These are phyloP conservation scores for Euphorbia tirucalli DNA, from an alignment of 345 rosid genomes.

Conservation along the genomic window DNA sequence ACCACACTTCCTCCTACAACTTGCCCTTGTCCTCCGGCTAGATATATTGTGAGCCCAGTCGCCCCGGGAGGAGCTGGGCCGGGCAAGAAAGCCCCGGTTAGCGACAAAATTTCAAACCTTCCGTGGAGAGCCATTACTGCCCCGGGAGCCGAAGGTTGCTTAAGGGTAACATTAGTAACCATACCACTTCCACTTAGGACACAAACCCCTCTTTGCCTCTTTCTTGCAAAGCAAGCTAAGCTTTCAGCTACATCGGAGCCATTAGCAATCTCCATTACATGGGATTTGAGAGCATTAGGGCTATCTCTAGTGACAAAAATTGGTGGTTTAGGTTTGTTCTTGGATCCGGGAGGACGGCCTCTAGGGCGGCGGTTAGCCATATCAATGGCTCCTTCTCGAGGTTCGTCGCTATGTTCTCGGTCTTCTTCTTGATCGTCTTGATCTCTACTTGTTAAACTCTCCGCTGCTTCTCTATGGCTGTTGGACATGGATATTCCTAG, in stretches of 20 bases:
- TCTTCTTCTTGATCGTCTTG: constrained; percentile 42
- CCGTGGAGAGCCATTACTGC: constrained; percentile 31
- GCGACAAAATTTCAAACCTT: constrained; percentile 26
- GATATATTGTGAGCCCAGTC: constrained; percentile 25
- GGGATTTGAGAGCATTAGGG: constrained; percentile 65
- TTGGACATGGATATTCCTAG: constrained; percentile 63
- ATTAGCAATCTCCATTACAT: constrained; percentile 60
- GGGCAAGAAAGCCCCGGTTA: constrained; percentile 26
- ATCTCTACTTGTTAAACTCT: constrained; percentile 29
- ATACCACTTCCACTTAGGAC: constrained; percentile 61
- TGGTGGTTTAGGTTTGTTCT: constrained; percentile 54
- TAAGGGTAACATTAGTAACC: constrained; percentile 61
- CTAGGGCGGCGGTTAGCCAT: constrained; percentile 57
- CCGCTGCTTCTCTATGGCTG: constrained; percentile 34
- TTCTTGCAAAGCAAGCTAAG: constrained; percentile 56
- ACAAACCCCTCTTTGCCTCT: constrained; percentile 56
- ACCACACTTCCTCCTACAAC: constrained; percentile 31
- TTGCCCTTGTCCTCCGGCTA: constrained; percentile 35
- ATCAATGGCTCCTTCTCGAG: constrained; percentile 62
- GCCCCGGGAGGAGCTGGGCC: constrained; percentile 28
- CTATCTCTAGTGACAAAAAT: constrained; percentile 68
- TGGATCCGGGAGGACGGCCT: constrained; percentile 53
- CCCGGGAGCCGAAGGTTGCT: constrained; percentile 44
- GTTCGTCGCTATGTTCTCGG: constrained; percentile 54
- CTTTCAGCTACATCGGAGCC: constrained; percentile 59